Base-by-base conservation (phyloP, 2,329 filamentous ascomycete species). In the Nothophoma quercina region DNA sequence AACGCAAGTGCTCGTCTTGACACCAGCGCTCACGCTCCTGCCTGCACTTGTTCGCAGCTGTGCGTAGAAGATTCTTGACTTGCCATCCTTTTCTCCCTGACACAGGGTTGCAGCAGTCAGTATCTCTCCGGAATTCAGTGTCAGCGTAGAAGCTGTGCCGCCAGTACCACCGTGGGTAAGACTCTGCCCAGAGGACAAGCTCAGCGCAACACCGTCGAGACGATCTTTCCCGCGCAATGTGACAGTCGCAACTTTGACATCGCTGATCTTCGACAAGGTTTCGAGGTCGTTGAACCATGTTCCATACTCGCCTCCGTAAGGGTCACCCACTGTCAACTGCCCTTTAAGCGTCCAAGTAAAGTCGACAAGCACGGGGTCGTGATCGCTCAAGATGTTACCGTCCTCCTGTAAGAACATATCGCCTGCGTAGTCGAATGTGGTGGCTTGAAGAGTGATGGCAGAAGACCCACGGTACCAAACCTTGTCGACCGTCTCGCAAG, bases 401-500 rank as follows among this genome's bases (percentile, higher is more conserved):
- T 85, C 75, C 3, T 76, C 39, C 65, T 86, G 81, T 12, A 88
- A 70, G 73, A 89, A 89, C 61, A 77, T 78, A 35, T 64, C 62
- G 35, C 81, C 79, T 10, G 80, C 82, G 67, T 89, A 89, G 62
- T 74, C 75, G 67, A 83, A 87, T 18, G 66, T 67, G 1, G 75
- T 80, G 0, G 83, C 82, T 1, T 65, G 58, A 2, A 87, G 75
- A 23, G 63, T 66, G 4, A 85, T 59, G 3, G 80, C 59, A n/a
- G 77, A 62, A 15, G 78, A 79, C 25, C 78, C 77, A 29, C 85
- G 81, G 74, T 84, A 88, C 60, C 87, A 82, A 38, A 87, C 75
- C 73, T 89, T 89, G 72, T 89, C 87, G 29, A 89, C 85, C 3
- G 81, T 84, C 74, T 89, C 87, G 70, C 87, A 89, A 4, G 71